A percentile compares a stretch with the other conserved stretches of the same genome.
phyloP scores from a whole-genome alignment of 2,329 filamentous ascomycete species.

The Myrmaecium sp. region DNA sequence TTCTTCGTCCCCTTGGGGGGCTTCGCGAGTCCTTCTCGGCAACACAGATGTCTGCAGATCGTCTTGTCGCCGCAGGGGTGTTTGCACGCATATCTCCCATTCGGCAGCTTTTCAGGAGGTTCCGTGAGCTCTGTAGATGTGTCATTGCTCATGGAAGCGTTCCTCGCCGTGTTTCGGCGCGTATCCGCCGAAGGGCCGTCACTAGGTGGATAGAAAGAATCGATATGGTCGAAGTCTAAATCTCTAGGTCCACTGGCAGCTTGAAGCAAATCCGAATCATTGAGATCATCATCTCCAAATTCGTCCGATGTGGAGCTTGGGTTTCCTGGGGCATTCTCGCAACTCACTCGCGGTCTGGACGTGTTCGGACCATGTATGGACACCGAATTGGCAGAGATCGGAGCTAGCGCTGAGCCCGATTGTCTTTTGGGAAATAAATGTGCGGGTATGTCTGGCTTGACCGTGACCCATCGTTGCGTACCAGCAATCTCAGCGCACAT shows the following conservation, averaged over 20 bases:
- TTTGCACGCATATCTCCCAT: constrained; percentile 60
- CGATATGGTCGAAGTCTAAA: constrained; percentile 33
- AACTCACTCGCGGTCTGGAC: constrained; percentile 14
- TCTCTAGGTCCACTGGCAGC: constrained; percentile 16
- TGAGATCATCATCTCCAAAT: constrained; percentile 35
- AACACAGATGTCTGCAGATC: constrained; percentile 56
- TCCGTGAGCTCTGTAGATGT: too few species aligned
- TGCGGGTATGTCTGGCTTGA: constrained; percentile 32
- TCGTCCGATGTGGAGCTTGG: constrained; percentile 28
- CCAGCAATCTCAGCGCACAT: constrained; percentile 77
- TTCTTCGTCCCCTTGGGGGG: constrained; percentile 28
- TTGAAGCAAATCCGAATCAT: constrained; percentile 35
- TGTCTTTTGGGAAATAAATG: constrained; percentile 23
- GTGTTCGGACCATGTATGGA: constrained; percentile 12
- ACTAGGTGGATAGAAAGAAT: constrained; percentile 27
- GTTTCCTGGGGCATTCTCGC: constrained; percentile 4
- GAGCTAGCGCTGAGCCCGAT: constrained; percentile 1
- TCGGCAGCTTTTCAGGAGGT: constrained; percentile 41
- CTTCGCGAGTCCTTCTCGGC: constrained; percentile 52
- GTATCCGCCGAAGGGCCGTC: constrained; percentile 7
- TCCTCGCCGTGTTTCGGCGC: constrained; percentile 10
- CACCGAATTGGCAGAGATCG: constrained; percentile 6
- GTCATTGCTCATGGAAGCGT: constrained; percentile 5
- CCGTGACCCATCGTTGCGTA: constrained; percentile 35
- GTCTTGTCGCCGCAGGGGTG: constrained; percentile 49